Evolutionary conservation across 2,329 filamentous ascomycete species (phyloP).

Genomic region (Neonectria ditissima): DNA sequence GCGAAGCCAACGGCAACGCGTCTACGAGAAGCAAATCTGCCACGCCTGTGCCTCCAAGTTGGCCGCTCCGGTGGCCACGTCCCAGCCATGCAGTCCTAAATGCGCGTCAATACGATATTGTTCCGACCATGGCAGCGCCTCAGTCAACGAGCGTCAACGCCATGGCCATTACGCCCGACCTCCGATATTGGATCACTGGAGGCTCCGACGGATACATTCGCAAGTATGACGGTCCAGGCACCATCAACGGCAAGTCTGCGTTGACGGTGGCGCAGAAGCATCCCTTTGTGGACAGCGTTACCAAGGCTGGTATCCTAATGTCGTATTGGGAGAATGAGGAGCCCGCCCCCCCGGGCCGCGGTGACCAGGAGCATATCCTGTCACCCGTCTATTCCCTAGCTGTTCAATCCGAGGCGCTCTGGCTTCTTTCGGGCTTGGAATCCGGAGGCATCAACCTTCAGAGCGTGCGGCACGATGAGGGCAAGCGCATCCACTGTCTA

Average conservation of each 20-base stretch:
- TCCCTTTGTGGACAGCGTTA: conserved; percentile 96
- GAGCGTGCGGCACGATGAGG: conserved; percentile 93
- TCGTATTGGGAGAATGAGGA: conserved; percentile 99
- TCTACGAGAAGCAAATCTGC: conserved; percentile 43
- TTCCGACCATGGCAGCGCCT: conserved; percentile 95
- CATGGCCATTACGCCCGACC: conserved; percentile 89
- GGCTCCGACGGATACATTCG: conserved; percentile 95
- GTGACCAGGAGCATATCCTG: conserved; percentile 71
- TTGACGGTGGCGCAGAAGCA: conserved; percentile 95
- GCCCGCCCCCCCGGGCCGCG: conserved; percentile 58
- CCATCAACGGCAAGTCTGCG: conserved; percentile 93
- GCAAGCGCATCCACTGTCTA: conserved; percentile 85
- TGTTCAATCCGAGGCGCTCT: conserved; percentile 88
- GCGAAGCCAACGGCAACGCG: conserved; percentile 44
- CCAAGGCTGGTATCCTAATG: conserved; percentile 92
- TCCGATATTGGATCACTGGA: conserved; percentile 94
- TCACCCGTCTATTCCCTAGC: conserved; percentile 96
- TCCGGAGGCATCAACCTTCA: conserved; percentile 94
- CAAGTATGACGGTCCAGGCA: conserved; percentile 95
- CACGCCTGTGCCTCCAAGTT: conserved; percentile 42
- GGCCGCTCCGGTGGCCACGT: conserved; percentile 61
- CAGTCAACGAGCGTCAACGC: conserved; percentile 97
- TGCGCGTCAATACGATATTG: conserved; percentile 89
- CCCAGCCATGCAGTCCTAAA: conserved; percentile 83
- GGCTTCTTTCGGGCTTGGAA: conserved; percentile 91